Evolutionary conservation across 768 basidiomycete species (phyloP), one percentile per base, ranked within the genome.

Genomic region (Lepiota venenata): DNA sequence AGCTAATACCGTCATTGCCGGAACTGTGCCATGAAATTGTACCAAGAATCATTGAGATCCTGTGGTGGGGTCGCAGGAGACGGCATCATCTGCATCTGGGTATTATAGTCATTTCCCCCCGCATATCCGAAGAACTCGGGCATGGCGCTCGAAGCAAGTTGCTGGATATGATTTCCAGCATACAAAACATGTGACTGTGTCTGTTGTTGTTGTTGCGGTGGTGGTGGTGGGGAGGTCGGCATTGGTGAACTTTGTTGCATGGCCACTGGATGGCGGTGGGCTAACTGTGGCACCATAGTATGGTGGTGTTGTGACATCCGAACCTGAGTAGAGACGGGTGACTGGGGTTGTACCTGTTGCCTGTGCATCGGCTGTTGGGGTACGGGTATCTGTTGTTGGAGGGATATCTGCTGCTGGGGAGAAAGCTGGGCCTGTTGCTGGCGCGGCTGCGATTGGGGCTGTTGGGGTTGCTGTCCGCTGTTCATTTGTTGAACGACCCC

Each of bases 21-120:
- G 60, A 73, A 80, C 55, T 77, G 78, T 14, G 75, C 68, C 61
- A 76, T 64, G 45, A 80, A 73, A 57, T 75, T 78, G 41, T 75
- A 73, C 79, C 79, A 80, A 11, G 77, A 72, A 49, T 74, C 74
- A 50, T 66, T 65, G 32, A 74, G 55, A 55, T 76, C 75, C 22
- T 67, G 61, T 29, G 70, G 66, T n/a, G 68, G 47, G 22, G 36
- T 58, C n/a, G 38, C 46, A 37, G 60, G 59, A 38, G 60, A 35
- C 22, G 61, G 60, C 58, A 60, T 67, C 57, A 69, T 56, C 27
- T 71, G 60, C 57, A 69, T 56, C 32, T 71, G 60, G 38, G 50
- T 22, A 36, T 43, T 55, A 38, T 61, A 66, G 22, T 57, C 60
- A 41, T 60, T 55, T 10, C 61, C 56, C 2, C 63, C 52, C 18